Evolutionary conservation across 805 yeast genomes (phyloP), one percentile per base, ranked within the genome.

Genomic region (Lipomyces yamanashiensis): DNA sequence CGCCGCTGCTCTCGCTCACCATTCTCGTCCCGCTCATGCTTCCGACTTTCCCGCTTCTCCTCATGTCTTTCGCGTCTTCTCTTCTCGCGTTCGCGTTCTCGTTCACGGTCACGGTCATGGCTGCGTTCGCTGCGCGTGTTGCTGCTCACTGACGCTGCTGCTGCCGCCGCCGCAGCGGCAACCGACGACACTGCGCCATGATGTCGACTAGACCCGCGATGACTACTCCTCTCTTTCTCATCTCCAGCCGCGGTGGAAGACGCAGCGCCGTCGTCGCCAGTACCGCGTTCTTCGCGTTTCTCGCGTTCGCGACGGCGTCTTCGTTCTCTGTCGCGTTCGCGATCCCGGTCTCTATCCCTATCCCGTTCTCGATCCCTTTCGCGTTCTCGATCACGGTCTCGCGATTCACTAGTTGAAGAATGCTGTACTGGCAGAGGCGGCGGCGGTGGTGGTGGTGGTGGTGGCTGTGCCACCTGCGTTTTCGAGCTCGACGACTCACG

Each of bases 11-110:
- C 28, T 17, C 55, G 37, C 52, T 49, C 23, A 2, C 47, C 47
- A 43, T 43, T 43, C 47, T 55, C 60, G 5, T 48, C 59, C 43
- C 63, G 55, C 52, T 60, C 63, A 21, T 60, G 63, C 47, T 55
- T 54, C 23, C 59, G 23, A 39, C 45, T 40, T 2, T 28, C 43
- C 28, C 53, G 28, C 28, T 54, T 33, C 51, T 54, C 36, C 47
- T 39, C 56, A n/a, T 55, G 13, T 23, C 63, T 21, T 34, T 60
- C 61, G 44, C 61, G 58, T n/a, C 53, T 23, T 33, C 61, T 49
- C 54, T 33, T 44, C 54, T 48, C 55, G n/a, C 62, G 53, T 15
- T 45, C 58, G 4, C 53, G 52, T 7, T 51, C 53, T 12, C 50
- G 48, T 4, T 61, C 63, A 13, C 56, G 48, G 45, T 58, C 28